phyloP scores from a whole-genome alignment of 2,329 filamentous ascomycete genomes.

The Berkeleyomyces basicola region DNA sequence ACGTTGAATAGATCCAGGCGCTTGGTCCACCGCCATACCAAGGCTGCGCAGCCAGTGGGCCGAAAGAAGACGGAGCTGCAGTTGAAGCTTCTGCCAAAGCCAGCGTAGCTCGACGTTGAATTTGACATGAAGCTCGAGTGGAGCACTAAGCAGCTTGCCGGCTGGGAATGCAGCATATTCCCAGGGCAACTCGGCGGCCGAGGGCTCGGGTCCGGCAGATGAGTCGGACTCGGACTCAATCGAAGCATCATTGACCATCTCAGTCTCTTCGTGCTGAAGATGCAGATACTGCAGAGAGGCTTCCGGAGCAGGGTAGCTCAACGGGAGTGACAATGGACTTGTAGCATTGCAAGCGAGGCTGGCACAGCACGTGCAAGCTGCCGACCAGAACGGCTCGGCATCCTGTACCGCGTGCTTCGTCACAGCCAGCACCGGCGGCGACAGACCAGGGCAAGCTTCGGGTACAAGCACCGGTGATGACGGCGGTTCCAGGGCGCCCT shows the following conservation, averaged over 20 bases:
- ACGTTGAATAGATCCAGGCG: neutral
- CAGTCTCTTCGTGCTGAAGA: neutral
- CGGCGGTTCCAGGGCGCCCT: neutral
- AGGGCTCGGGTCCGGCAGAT: neutral
- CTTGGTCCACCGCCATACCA: conserved; percentile 3
- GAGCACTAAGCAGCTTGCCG: neutral
- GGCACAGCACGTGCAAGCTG: neutral
- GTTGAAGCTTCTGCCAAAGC: conserved; percentile 10
- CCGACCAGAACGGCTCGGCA: neutral
- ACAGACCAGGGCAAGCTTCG: neutral
- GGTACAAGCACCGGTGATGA: neutral
- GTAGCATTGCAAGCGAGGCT: conserved; percentile 7
- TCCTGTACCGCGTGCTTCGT: neutral
- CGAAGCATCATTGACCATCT: neutral
- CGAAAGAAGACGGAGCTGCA: conserved; percentile 11
- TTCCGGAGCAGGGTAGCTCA: neutral
- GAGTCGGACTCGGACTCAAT: neutral
- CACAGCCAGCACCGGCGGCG: neutral
- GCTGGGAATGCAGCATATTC: neutral
- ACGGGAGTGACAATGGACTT: neutral
- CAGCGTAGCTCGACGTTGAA: conserved; percentile 8
- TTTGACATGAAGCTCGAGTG: conserved; percentile 1
- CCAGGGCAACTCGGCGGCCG: neutral
- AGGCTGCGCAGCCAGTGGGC: conserved; percentile 10
- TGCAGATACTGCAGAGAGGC: neutral